Evolutionary conservation across 2,329 filamentous ascomycete genomes (phyloP).

Genomic region (Diplodia seriata): DNA sequence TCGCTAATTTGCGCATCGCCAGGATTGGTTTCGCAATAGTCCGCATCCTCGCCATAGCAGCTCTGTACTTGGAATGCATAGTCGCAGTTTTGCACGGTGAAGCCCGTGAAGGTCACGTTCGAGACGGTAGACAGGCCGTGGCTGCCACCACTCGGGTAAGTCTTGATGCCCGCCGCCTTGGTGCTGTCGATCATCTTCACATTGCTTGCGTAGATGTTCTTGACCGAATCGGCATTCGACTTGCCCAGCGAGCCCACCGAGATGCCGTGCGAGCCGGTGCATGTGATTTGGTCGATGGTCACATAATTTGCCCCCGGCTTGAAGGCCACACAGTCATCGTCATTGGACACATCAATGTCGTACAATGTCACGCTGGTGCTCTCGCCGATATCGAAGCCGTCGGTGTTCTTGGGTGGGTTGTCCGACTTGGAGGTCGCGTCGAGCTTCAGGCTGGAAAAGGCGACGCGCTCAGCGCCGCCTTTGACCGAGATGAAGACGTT

Average conservation of each 20-base stretch:
- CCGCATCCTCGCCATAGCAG: constrained; percentile 46
- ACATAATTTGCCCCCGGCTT: constrained; percentile 53
- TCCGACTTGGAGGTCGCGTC: constrained; percentile 50
- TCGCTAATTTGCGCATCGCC: constrained; percentile 17
- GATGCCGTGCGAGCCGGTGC: constrained; percentile 54
- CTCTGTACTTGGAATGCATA: constrained; percentile 57
- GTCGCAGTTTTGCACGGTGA: constrained; percentile 50
- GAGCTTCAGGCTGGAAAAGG: constrained; percentile 49
- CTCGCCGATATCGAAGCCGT: constrained; percentile 54
- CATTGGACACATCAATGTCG: constrained; percentile 49
- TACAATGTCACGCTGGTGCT: constrained; percentile 49
- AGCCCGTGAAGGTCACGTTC: constrained; percentile 52
- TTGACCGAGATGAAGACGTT: constrained; percentile 55
- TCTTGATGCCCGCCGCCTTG: constrained; percentile 58
- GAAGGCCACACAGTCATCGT: constrained; percentile 56
- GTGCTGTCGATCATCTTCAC: constrained; percentile 52
- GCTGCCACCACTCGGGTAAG: constrained; percentile 49
- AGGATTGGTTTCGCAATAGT: constrained; percentile 27
- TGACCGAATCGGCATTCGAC: constrained; percentile 50
- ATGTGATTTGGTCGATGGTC: constrained; percentile 52
- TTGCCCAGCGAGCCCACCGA: constrained; percentile 57
- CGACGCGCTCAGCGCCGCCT: constrained; percentile 46
- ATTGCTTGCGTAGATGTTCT: constrained; percentile 52
- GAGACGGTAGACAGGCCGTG: constrained; percentile 48
- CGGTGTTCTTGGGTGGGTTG: constrained; percentile 52